Evolutionary conservation across 768 basidiomycete species (phyloP).

Genomic region (Lentinula raphanica): DNA sequence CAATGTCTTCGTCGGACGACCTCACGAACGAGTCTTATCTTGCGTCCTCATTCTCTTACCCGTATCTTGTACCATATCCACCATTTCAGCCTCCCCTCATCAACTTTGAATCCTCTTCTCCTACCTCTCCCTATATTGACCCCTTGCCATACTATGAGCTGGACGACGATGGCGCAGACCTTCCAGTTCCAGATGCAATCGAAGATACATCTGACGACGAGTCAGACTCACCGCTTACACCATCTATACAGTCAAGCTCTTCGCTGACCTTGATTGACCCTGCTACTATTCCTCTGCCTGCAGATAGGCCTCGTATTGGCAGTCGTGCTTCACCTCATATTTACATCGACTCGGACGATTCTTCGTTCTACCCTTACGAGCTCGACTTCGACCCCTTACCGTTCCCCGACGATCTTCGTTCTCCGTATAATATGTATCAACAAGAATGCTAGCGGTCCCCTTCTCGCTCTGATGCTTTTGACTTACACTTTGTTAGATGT

Average conservation of each 20-base stretch:
- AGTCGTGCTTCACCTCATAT: constrained; percentile 46
- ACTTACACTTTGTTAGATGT: constrained; percentile 3
- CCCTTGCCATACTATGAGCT: constrained; percentile 58
- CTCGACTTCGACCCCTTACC: constrained; percentile 70
- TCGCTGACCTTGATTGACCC: constrained; percentile 49
- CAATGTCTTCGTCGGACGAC: constrained; percentile 76
- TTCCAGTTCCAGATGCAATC: constrained; percentile 73
- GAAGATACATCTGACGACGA: constrained; percentile 85
- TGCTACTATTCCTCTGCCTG: constrained; percentile 43
- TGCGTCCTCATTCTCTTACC: constrained; percentile 39
- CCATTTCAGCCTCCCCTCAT: constrained; percentile 53
- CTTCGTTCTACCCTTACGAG: constrained; percentile 61
- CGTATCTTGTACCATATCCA: constrained; percentile 65
- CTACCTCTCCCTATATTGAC: constrained; percentile 39
- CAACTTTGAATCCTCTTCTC: constrained; percentile 42
- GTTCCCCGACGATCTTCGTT: constrained; percentile 48
- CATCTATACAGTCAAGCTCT: constrained; percentile 54
- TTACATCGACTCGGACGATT: constrained; percentile 55
- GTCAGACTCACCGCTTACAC: constrained; percentile 65
- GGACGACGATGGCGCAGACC: constrained; percentile 60
- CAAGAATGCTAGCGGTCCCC: constrained; percentile 52
- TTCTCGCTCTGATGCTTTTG: not conserved
- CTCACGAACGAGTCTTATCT: constrained; percentile 50
- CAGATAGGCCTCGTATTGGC: constrained; percentile 45
- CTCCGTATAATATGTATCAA: constrained; percentile 49